Evolutionary conservation across 345 rosid species (phyloP).

Genomic region (Isatis tinctoria): DNA sequence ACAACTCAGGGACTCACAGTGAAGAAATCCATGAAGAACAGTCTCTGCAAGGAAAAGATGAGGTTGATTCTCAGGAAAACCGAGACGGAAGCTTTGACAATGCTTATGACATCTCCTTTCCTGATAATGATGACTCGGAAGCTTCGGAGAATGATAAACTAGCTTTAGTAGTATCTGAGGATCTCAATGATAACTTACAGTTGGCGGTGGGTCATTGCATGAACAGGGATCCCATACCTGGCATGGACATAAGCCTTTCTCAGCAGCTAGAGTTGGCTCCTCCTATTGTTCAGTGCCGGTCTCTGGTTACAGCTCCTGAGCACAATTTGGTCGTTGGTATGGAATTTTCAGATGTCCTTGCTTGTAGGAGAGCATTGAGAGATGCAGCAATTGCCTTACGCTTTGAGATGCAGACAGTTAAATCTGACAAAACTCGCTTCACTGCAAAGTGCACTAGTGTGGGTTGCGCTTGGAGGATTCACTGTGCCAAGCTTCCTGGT

Average conservation of each 20-base stretch:
- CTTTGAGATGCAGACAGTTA: slow-evolving; percentile 95
- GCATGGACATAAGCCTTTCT: slow-evolving; percentile 32
- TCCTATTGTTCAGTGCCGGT: slow-evolving; percentile 61
- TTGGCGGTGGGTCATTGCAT: slow-evolving; percentile 51
- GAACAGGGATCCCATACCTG: slow-evolving; percentile 45
- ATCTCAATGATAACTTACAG: slow-evolving; percentile 36
- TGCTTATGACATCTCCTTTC: slow-evolving; percentile 26
- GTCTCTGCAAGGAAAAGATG: slow-evolving; percentile 33
- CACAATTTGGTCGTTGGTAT: slow-evolving; percentile 72
- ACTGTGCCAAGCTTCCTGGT: slow-evolving; percentile 94
- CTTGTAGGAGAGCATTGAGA: slow-evolving; percentile 90
- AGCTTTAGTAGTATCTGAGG: slow-evolving; percentile 15
- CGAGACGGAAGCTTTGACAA: slow-evolving; percentile 26
- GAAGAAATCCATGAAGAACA: slow-evolving; percentile 24
- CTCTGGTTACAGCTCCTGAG: slow-evolving; percentile 41
- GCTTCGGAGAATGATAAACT: slow-evolving; percentile 29
- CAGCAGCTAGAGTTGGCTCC: slow-evolving; percentile 43
- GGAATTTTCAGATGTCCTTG: slow-evolving; percentile 90
- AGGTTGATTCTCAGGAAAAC: slow-evolving; percentile 38
- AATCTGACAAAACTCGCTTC: slow-evolving; percentile 93
- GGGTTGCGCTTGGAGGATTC: slow-evolving; percentile 97
- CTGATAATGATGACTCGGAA: slow-evolving; percentile 22
- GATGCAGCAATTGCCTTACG: slow-evolving; percentile 94
- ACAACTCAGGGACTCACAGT: slow-evolving; percentile 16
- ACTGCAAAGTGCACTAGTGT: slow-evolving; percentile 88